These are phyloP conservation scores for Santalum album DNA, from an alignment of 164 flowering plant genomes.

Conservation along the genomic window DNA sequence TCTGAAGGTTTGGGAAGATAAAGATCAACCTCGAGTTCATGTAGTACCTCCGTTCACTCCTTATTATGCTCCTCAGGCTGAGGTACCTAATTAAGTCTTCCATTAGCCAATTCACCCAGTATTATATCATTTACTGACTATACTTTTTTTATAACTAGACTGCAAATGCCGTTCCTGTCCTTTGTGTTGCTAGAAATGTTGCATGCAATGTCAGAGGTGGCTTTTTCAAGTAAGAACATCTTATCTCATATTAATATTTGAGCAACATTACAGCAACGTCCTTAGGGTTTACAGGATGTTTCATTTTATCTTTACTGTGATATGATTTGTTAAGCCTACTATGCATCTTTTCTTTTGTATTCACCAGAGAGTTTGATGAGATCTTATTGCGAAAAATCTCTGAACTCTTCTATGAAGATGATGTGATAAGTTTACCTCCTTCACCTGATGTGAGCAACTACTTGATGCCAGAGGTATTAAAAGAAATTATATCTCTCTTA, in stretches of 20 bases:
- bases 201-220: conserved; percentile 95
- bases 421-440: conserved; percentile 48
- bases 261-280: background rate
- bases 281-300: background rate
- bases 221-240: conserved; percentile 71
- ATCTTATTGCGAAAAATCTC: conserved; percentile 42
- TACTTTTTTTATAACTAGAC: conserved; percentile 27
- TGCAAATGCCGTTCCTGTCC: conserved; percentile 82
- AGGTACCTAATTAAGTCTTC: conserved; percentile 38
- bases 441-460: conserved; percentile 90
- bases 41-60: conserved; percentile 95
- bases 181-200: conserved; percentile 97
- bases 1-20: conserved; percentile 90
- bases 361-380: conserved; percentile 82
- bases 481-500: background rate
- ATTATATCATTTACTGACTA: background rate
- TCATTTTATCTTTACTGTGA: background rate
- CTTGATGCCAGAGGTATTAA: conserved; percentile 67
- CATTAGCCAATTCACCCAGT: background rate
- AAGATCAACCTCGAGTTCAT: conserved; percentile 92
- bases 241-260: background rate
- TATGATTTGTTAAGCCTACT: background rate
- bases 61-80: conserved; percentile 97
- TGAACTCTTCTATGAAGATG: conserved; percentile 75
- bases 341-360: background rate